Conservation (phyloP, 1,139 yeast genomes). For the Petasospora fabianii region DNA sequence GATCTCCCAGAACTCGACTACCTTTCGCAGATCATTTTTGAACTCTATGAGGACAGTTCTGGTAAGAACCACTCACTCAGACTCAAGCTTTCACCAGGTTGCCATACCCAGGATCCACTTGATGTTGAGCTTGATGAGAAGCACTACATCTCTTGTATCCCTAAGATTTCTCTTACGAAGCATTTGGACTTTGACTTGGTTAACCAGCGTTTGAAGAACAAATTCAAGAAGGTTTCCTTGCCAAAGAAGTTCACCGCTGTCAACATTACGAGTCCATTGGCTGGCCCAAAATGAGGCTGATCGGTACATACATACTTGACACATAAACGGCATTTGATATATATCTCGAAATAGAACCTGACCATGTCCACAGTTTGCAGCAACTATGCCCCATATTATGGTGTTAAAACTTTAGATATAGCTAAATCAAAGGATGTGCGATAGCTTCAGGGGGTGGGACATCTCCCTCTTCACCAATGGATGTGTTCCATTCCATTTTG, state of each 20-base stretch:
- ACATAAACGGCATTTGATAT: background rate
- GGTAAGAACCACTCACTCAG: conserved; percentile 85
- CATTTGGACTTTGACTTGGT: conserved; percentile 92
- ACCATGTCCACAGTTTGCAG: too few species aligned
- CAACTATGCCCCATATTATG: too few species aligned
- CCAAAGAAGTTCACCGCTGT: conserved; percentile 92
- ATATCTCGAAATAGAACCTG: too few species aligned
- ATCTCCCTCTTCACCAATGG: too few species aligned
- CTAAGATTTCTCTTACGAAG: conserved; percentile 82
- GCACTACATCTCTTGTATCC: conserved; percentile 95
- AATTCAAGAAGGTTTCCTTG: conserved; percentile 82
- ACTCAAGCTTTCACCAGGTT: conserved; percentile 90
- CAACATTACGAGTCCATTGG: conserved; percentile 66
- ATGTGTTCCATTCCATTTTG: too few species aligned
- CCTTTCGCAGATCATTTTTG: conserved; percentile 91
- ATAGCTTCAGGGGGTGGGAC: too few species aligned
- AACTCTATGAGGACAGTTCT: conserved; percentile 75
- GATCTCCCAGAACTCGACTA: conserved; percentile 96
- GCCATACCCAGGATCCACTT: conserved; percentile 95
- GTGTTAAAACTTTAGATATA: too few species aligned
- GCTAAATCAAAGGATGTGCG: too few species aligned
- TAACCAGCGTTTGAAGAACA: conserved; percentile 71
- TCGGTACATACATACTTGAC: background rate
- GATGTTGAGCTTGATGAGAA: conserved; percentile 95
- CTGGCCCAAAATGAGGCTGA: conserved; percentile 19